Evolutionary conservation across 2,329 filamentous ascomycete genomes (phyloP).

Genomic region (Myrmaecium sp.): DNA sequence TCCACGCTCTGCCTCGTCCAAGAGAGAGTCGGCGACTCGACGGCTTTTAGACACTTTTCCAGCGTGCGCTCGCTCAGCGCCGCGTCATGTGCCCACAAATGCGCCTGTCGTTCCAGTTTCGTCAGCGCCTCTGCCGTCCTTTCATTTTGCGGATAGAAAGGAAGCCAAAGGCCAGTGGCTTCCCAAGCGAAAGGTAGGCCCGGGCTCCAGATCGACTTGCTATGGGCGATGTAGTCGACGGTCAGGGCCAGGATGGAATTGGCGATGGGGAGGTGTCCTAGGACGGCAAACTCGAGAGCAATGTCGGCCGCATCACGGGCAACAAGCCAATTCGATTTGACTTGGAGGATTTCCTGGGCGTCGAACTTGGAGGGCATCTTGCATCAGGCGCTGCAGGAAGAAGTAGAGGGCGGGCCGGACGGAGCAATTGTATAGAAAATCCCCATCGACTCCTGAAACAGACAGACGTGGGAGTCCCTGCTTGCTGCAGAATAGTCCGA

Average conservation of each 20-base stretch:
- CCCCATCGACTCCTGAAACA: no score
- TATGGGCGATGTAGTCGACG: slow-evolving; percentile 4
- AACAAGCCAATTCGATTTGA: slow-evolving; percentile 8
- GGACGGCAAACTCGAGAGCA: slow-evolving; percentile 8
- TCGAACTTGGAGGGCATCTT: no score
- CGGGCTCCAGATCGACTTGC: slow-evolving; percentile 8
- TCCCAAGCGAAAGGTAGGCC: slow-evolving; percentile 10
- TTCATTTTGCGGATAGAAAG: slow-evolving; percentile 6
- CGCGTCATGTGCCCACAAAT: slow-evolving; percentile 8
- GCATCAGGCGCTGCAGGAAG: no score
- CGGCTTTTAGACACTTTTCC: slow-evolving; percentile 5
- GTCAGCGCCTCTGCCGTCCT: slow-evolving; percentile 6
- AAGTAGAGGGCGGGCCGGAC: no score
- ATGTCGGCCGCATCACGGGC: slow-evolving; percentile 7
- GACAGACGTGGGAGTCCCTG: no score
- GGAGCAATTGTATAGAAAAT: no score
- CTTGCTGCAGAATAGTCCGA: no score
- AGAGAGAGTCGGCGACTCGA: slow-evolving; percentile 4
- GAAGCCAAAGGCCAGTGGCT: slow-evolving; percentile 6
- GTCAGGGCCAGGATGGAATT: slow-evolving; percentile 7
- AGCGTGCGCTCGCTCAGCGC: slow-evolving; percentile 6
- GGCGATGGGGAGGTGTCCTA: slow-evolving; percentile 7
- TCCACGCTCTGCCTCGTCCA: no score
- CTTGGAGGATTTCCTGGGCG: slow-evolving; percentile 6
- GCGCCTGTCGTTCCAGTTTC: slow-evolving; percentile 8